Conservation (phyloP, 331 rosid genomes). For the Acacia pycnantha region DNA sequence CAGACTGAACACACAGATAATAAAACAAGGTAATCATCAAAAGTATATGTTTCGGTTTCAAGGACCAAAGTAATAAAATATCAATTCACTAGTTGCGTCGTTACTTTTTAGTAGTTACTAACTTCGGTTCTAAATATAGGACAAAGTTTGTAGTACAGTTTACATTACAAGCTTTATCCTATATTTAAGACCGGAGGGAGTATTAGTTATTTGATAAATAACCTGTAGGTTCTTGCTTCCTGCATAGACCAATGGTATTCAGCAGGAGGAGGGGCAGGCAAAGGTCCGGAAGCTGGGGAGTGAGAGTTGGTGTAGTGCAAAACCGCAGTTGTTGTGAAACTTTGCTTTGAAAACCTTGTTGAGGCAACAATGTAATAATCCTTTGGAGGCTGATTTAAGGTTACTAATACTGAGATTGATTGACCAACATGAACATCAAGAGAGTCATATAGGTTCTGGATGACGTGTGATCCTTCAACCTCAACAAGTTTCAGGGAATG, state of each 20-base stretch:
- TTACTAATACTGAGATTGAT: conserved; percentile 68
- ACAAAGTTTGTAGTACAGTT: too few relatives aligned
- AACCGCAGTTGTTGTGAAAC: conserved; percentile 62
- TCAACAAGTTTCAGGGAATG: conserved; percentile 80
- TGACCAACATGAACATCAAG: conserved; percentile 97
- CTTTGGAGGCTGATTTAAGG: conserved; percentile 74
- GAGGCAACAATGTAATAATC: conserved; percentile 90
- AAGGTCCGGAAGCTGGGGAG: conserved; percentile 69
- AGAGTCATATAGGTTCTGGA: conserved; percentile 74
- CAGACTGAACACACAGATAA: neutral
- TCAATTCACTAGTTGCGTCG: neutral
- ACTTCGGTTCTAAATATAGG: too few relatives aligned
- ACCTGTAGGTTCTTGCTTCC: conserved; percentile 97
- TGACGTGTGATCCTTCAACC: conserved; percentile 85
- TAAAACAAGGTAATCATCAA: neutral
- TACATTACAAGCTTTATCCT: too few relatives aligned
- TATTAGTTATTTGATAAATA: neutral
- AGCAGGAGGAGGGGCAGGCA: conserved; percentile 66
- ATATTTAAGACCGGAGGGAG: too few relatives aligned
- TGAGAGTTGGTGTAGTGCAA: conserved; percentile 87
- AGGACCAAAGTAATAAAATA: neutral
- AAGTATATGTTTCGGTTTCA: neutral
- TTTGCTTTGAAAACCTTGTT: conserved; percentile 61
- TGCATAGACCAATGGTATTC: conserved; percentile 75
- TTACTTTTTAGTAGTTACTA: neutral